phyloP scores from a whole-genome alignment of 2,329 filamentous ascomycete genomes.

The Arthrinium phaeospermum region DNA sequence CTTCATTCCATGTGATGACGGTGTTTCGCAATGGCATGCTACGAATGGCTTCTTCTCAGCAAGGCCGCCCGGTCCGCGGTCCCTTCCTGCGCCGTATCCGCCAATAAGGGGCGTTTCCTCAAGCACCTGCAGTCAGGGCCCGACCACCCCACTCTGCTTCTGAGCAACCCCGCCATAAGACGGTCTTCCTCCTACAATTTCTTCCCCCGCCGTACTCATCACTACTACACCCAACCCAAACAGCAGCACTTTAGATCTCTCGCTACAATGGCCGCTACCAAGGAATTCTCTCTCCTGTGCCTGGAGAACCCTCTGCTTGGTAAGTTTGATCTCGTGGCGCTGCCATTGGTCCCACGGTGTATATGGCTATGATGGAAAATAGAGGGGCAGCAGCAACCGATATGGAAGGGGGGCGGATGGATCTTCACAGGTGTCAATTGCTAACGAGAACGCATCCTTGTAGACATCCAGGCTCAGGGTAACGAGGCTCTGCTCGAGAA shows the following conservation, averaged over 20 bases:
- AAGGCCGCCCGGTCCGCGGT: slow-evolving; percentile 8
- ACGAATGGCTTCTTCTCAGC: slow-evolving; percentile 9
- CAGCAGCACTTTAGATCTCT: slow-evolving; percentile 24
- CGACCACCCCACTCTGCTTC: slow-evolving; percentile 23
- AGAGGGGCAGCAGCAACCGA: background rate
- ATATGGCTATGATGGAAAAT: background rate
- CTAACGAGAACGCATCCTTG: background rate
- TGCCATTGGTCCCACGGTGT: slow-evolving; percentile 18
- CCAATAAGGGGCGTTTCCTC: slow-evolving; percentile 8
- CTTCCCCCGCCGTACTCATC: slow-evolving; percentile 38
- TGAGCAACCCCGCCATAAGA: slow-evolving; percentile 36
- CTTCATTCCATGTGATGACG: background rate
- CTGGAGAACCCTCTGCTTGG: slow-evolving; percentile 97
- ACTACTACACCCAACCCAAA: slow-evolving; percentile 24
- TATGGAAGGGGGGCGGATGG: background rate
- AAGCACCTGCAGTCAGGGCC: slow-evolving; percentile 12
- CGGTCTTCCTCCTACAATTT: slow-evolving; percentile 34
- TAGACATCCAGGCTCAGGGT: slow-evolving; percentile 90
- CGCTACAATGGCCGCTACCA: slow-evolving; percentile 70
- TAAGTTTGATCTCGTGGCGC: slow-evolving; percentile 47
- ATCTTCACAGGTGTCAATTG: background rate
- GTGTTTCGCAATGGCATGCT: background rate
- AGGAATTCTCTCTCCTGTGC: slow-evolving; percentile 88
- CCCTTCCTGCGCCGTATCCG: background rate
- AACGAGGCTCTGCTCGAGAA: slow-evolving; percentile 86